Percentiles rank a stretch among this genome's conserved stretches.
These are phyloP conservation scores for Haplographium delicatum DNA, from an alignment of 495 filamentous ascomycete species.

Conservation along the genomic window DNA sequence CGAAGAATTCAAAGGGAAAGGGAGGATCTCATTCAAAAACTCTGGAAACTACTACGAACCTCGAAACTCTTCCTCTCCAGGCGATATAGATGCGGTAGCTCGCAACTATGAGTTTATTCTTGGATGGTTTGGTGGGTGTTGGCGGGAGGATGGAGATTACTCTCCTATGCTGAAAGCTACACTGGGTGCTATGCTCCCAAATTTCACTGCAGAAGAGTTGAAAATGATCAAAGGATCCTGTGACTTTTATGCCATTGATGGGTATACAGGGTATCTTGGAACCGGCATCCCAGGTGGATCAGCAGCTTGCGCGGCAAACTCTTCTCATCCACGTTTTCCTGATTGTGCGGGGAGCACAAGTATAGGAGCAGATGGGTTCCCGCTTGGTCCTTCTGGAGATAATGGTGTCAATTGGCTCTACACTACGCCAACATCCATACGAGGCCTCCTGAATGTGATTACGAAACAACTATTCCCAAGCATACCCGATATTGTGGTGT, in stretches of 20 bases:
- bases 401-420: conserved; percentile 36
- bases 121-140: conserved; percentile 63
- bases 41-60: conserved; percentile 54
- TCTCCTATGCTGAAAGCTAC: conserved; percentile 66
- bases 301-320: conserved; percentile 33
- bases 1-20: conserved; percentile 58
- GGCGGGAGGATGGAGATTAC: conserved; percentile 50
- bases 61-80: conserved; percentile 45
- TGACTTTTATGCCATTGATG: conserved; percentile 40
- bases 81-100: conserved; percentile 51
- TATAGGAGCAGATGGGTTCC: conserved; percentile 28
- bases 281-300: conserved; percentile 24
- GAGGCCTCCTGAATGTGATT: conserved; percentile 36
- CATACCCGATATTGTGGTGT: conserved; percentile 36
- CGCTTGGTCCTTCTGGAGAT: conserved; percentile 37
- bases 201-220: conserved; percentile 58
- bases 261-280: conserved; percentile 29
- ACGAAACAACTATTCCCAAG: conserved; percentile 40
- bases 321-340: conserved; percentile 33
- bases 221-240: conserved; percentile 43
- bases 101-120: conserved; percentile 59
- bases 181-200: conserved; percentile 60
- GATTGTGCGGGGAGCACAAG: conserved; percentile 29
- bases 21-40: conserved; percentile 55
- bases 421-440: conserved; percentile 34